Evolutionary conservation across 2,329 filamentous ascomycete genomes (phyloP), one percentile per base, ranked within the genome.

Genomic region (Aspergillus brasiliensis): DNA sequence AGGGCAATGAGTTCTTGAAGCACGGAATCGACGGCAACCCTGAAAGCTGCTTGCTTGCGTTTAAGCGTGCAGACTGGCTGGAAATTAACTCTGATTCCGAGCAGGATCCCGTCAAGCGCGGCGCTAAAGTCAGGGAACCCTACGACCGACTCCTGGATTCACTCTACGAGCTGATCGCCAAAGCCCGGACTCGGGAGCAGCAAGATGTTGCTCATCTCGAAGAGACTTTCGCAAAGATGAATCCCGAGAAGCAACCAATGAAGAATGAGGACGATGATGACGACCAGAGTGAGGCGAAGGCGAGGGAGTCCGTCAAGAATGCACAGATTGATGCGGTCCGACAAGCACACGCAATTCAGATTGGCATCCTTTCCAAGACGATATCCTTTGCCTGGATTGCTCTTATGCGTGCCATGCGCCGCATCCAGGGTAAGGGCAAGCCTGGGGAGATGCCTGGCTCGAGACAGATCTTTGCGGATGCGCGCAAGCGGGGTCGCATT

Each of bases 361-460:
- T 88, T 34, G 87, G 89, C 27, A 82, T 90, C 15, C 83, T 98
- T 21, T 94, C 90, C 44, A 88, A 90, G 68, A 94, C 91, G 1
- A 88, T 99, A 57, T 96, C 95, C 0, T 93, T 92, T 70, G 89
- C 92, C 4, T 99, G 95, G 95, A 96, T 98, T 70, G 92, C 92
- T 15, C 82, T 98, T 60, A 96, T 97, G 78, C 88, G 95, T 53
- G 91, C 94, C 3, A 97, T 97, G 86, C 91, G 95, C 58, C 91
- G 95, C 56, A 89, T 98, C 15, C 93, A 98, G 76, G 96, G 95
- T 62, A 88, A 89, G 70, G 87, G 87, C 51, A 83, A 84, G 62
- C 92, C 93, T 64, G 88, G 88, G 37, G 87, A 86, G 68, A 74
- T 81, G 13, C 80, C 86, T 38, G 95, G 95, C 3, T 90, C 96